A percentile compares a stretch with the other conserved stretches of the same genome.
Conservation (phyloP, 495 filamentous ascomycete species). For the Trichoderma parareesei region DNA sequence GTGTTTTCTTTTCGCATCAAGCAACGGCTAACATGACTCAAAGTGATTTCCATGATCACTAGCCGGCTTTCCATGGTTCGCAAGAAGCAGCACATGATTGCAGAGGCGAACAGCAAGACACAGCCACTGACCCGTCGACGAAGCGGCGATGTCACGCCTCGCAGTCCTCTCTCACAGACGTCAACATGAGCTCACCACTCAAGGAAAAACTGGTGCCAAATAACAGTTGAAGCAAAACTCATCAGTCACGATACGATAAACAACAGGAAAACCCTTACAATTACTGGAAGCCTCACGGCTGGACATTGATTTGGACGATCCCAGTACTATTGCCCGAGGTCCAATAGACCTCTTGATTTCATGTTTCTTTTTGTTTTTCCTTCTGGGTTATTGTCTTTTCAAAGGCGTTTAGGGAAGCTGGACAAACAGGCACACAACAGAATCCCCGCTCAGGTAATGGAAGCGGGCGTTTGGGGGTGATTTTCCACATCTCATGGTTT, state of each 20-base stretch:
- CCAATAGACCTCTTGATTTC: background rate
- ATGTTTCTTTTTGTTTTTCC: constrained; percentile 10
- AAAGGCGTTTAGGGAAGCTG: constrained; percentile 3
- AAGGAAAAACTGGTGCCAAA: background rate
- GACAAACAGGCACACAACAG: constrained; percentile 4
- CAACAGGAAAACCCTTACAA: constrained; percentile 1
- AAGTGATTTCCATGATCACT: constrained; percentile 13
- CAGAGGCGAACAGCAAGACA: constrained; percentile 9
- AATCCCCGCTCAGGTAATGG: constrained; percentile 10
- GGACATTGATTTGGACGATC: background rate
- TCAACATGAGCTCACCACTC: background rate
- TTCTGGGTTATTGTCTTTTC: background rate
- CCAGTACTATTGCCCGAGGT: background rate
- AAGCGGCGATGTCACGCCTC: constrained; percentile 11
- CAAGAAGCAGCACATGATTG: constrained; percentile 13
- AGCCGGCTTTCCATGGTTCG: constrained; percentile 9
- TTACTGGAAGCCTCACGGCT: constrained; percentile 12
- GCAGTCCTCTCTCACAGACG: constrained; percentile 11
- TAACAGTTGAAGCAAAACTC: background rate
- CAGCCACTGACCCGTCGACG: background rate
- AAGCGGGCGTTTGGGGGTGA: constrained; percentile 9
- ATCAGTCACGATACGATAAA: background rate
- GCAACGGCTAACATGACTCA: background rate
- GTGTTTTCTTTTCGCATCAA: background rate
- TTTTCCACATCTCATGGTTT: background rate